phyloP scores from a whole-genome alignment of 257 asterid genomes.

The Scutellaria minor region DNA sequence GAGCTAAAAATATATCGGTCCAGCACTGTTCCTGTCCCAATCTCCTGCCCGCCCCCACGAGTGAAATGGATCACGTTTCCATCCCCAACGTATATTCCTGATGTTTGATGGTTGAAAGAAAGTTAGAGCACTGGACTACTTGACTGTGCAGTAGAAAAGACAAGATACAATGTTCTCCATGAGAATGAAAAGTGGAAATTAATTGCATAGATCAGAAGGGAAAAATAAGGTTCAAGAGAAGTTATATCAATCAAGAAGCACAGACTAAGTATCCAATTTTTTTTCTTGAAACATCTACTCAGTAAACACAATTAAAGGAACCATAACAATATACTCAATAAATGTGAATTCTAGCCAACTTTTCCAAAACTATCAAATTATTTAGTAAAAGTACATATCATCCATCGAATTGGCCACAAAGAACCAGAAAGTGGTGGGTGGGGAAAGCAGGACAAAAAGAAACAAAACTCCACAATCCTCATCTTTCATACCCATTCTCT shows the following conservation, averaged over 20 bases:
- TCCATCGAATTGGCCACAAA: neutral
- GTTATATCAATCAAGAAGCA: neutral
- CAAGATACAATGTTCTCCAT: neutral
- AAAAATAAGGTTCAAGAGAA: neutral
- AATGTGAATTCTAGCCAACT: neutral
- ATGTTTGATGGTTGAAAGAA: conserved; percentile 26
- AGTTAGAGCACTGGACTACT: conserved; percentile 20
- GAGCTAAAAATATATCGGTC: conserved; percentile 73
- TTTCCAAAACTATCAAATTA: neutral
- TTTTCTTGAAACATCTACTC: neutral
- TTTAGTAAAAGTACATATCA: neutral
- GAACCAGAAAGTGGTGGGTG: neutral
- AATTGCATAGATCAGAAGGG: neutral
- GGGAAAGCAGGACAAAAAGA: neutral
- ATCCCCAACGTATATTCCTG: conserved; percentile 84
- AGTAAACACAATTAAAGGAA: neutral
- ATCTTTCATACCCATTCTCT: neutral
- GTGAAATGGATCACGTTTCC: conserved; percentile 88
- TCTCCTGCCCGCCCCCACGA: conserved; percentile 81
- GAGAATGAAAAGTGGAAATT: neutral
- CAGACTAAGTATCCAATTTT: neutral
- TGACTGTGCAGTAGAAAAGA: conserved; percentile 12
- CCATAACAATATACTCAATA: neutral
- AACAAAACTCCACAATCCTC: neutral
- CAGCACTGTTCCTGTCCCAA: conserved; percentile 78